phyloP scores from a whole-genome alignment of 2,329 filamentous ascomycete species.

The Diaporthe capsici region DNA sequence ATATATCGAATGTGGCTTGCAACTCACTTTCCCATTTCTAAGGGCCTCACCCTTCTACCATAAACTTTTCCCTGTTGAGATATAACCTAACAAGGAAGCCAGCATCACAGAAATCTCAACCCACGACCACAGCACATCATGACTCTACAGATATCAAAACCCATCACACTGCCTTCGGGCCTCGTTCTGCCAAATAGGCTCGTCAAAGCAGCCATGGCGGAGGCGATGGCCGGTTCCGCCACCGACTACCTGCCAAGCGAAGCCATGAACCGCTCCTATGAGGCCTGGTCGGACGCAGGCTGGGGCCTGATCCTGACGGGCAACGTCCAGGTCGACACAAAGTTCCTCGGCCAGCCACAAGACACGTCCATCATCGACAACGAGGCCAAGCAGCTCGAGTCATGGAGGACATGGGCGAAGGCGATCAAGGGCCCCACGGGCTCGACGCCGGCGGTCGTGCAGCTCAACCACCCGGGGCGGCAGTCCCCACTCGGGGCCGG shows the following conservation, averaged over 20 bases:
- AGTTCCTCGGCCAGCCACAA: slow-evolving; percentile 52
- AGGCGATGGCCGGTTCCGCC: slow-evolving; percentile 54
- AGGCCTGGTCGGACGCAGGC: slow-evolving; percentile 66
- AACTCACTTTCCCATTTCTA: not conserved
- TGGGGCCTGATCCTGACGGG: slow-evolving; percentile 68
- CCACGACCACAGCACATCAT: slow-evolving; percentile 9
- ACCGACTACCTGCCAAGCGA: slow-evolving; percentile 58
- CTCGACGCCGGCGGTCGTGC: slow-evolving; percentile 69
- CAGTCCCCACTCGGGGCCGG: slow-evolving; percentile 55
- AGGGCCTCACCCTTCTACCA: not conserved
- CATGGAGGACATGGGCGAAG: slow-evolving; percentile 59
- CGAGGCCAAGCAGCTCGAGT: slow-evolving; percentile 49
- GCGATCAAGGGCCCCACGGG: slow-evolving; percentile 59
- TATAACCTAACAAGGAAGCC: not conserved
- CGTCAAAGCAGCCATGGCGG: slow-evolving; percentile 65
- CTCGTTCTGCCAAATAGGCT: slow-evolving; percentile 69
- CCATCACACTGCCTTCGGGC: slow-evolving; percentile 67
- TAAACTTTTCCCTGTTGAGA: not conserved
- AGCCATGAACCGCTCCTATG: slow-evolving; percentile 61
- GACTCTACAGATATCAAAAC: slow-evolving; percentile 51
- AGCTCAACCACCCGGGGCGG: slow-evolving; percentile 74
- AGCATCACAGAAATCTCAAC: not conserved
- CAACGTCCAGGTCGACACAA: slow-evolving; percentile 60
- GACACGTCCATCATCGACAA: slow-evolving; percentile 54
- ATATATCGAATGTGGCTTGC: slow-evolving; percentile 1